These are phyloP conservation scores for Geranium incanum DNA, from an alignment of 441 rosid genomes.

Conservation along the genomic window DNA sequence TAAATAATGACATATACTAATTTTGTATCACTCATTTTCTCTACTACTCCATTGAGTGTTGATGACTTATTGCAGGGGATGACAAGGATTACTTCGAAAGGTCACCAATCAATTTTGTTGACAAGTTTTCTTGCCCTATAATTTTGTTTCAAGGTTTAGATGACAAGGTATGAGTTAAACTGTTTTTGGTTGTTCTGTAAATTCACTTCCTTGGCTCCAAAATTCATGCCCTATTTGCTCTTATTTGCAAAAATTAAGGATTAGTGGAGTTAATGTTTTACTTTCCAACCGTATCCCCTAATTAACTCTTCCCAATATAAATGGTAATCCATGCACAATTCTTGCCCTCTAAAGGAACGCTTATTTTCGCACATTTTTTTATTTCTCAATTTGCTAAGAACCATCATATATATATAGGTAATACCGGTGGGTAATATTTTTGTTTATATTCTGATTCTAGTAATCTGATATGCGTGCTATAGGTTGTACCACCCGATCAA, in stretches of 20 bases:
- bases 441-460: not conserved
- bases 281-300: too few relatives aligned
- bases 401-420: too few relatives aligned
- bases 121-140: constrained; percentile 78
- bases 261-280: too few relatives aligned
- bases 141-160: constrained; percentile 89
- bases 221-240: too few relatives aligned
- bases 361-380: not conserved
- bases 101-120: constrained; percentile 73
- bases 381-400: not conserved
- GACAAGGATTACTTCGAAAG: constrained; percentile 60
- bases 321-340: too few relatives aligned
- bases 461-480: constrained; percentile 16
- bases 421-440: not conserved
- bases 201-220: not conserved
- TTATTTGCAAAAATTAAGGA: too few relatives aligned
- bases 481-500: constrained; percentile 83
- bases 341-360: not conserved
- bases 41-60: constrained; percentile 11
- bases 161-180: constrained; percentile 53
- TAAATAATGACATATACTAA: not conserved
- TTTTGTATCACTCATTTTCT: constrained; percentile 7
- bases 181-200: not conserved
- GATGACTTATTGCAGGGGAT: constrained; percentile 40
- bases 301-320: too few relatives aligned